phyloP scores from a whole-genome alignment of 2,329 filamentous ascomycete species.

The Talaromyces sp. region DNA sequence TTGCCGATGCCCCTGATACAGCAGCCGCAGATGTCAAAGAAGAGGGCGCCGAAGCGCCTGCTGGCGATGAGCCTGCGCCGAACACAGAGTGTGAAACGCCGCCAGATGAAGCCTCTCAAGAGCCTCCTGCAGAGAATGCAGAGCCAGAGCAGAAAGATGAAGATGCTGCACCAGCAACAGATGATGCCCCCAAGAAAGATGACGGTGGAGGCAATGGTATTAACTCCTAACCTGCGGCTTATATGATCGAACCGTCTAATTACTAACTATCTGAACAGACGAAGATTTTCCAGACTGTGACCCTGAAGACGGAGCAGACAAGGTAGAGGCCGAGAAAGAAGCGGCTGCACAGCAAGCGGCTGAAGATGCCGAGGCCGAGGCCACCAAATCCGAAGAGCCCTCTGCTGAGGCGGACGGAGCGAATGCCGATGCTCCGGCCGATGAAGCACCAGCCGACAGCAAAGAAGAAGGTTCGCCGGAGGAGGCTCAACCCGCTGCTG shows the following conservation, averaged over 20 bases:
- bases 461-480: conserved; percentile 7
- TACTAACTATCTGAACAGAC: conserved; percentile 24
- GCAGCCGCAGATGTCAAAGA: conserved; percentile 27
- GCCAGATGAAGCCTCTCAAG: conserved; percentile 12
- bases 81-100: conserved; percentile 17
- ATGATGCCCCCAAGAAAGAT: conserved; percentile 10
- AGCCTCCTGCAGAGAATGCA: conserved; percentile 17
- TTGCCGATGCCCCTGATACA: conserved; percentile 25
- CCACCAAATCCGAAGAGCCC: conserved; percentile 9
- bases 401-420: conserved; percentile 4
- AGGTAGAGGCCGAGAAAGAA: conserved; percentile 39
- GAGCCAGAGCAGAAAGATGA: conserved; percentile 21
- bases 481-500: conserved; percentile 8
- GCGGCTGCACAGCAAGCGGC: conserved; percentile 35
- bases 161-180: conserved; percentile 13
- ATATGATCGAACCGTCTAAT: background rate
- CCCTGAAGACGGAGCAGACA: conserved; percentile 31
- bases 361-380: conserved; percentile 34
- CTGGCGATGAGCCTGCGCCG: conserved; percentile 24
- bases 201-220: conserved; percentile 29
- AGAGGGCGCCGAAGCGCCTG: conserved; percentile 21
- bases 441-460: conserved; percentile 13
- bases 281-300: conserved; percentile 39
- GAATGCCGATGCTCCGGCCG: conserved; percentile 8
- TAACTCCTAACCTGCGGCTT: background rate